Conservation (phyloP, 345 rosid species). For the Carallia pectinifolia region DNA sequence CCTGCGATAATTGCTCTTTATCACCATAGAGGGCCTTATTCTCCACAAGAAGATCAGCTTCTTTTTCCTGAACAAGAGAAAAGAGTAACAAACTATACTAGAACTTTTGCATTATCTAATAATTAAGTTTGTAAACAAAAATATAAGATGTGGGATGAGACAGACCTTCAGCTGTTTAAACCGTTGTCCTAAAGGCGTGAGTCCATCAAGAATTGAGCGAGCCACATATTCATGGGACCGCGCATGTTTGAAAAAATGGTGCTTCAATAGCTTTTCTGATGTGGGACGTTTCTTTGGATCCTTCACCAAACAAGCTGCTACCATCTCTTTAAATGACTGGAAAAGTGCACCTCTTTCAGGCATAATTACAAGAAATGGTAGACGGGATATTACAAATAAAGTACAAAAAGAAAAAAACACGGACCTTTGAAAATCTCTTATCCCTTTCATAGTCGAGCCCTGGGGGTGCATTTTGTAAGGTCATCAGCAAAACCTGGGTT, state of each 20-base stretch:
- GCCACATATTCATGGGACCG: constrained; percentile 66
- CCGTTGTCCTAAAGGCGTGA: constrained; percentile 86
- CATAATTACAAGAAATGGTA: constrained; percentile 16
- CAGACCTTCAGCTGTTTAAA: constrained; percentile 80
- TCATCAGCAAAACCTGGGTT: constrained; percentile 88
- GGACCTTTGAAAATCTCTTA: constrained; percentile 88
- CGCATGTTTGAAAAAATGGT: constrained; percentile 84
- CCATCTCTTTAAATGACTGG: constrained; percentile 95
- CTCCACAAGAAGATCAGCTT: constrained; percentile 89
- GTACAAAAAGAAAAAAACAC: constrained; percentile 28
- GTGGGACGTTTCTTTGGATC: constrained; percentile 98
- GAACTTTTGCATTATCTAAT: constrained; percentile 10
- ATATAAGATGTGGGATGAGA: constrained; percentile 23
- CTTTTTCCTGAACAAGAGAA: constrained; percentile 58
- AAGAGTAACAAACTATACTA: constrained; percentile 25
- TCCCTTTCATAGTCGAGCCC: constrained; percentile 99
- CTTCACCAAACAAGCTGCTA: constrained; percentile 92
- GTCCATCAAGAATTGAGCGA: constrained; percentile 62
- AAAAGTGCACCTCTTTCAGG: constrained; percentile 27
- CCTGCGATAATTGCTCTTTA: constrained; percentile 90
- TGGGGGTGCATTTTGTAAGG: constrained; percentile 98
- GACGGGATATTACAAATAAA: constrained; percentile 10
- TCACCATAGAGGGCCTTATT: constrained; percentile 77
- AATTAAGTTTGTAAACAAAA: constrained; percentile 11
- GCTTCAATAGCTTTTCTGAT: constrained; percentile 87